Evolutionary conservation across 768 basidiomycete genomes (phyloP).

Genomic region (Albatrellus ellisii): DNA sequence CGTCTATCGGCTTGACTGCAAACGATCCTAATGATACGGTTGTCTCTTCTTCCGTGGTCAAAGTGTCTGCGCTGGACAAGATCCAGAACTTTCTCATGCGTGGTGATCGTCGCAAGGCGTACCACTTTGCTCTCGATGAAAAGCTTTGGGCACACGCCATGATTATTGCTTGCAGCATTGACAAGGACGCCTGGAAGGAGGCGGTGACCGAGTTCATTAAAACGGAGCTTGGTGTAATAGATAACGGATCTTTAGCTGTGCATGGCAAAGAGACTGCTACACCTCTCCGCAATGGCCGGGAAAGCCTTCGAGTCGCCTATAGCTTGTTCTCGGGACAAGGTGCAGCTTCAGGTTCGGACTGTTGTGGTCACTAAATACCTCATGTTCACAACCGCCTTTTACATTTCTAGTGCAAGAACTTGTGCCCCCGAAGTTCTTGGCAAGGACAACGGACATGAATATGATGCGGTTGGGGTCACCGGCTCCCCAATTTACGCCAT

Average conservation of each 20-base stretch:
- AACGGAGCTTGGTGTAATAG: conserved; percentile 48
- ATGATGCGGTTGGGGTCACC: not conserved
- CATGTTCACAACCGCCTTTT: not conserved
- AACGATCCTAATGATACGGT: conserved; percentile 31
- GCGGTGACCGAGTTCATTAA: conserved; percentile 77
- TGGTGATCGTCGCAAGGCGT: conserved; percentile 80
- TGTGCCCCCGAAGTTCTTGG: conserved; percentile 6
- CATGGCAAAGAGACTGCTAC: conserved; percentile 14
- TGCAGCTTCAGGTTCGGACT: conserved; percentile 48
- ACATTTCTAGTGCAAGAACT: conserved; percentile 4
- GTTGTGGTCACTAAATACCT: not conserved
- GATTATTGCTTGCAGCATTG: conserved; percentile 85
- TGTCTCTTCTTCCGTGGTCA: conserved; percentile 45
- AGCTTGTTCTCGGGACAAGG: conserved; percentile 80
- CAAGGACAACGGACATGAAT: conserved; percentile 6
- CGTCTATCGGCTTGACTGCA: conserved; percentile 12
- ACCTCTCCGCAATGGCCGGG: conserved; percentile 35
- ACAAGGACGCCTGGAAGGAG: conserved; percentile 90
- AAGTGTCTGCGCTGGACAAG: conserved; percentile 53
- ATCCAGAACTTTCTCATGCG: conserved; percentile 70
- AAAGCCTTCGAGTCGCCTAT: conserved; percentile 70
- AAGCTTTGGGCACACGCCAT: conserved; percentile 94
- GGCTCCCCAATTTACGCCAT: conserved; percentile 29
- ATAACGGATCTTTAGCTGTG: conserved; percentile 11
- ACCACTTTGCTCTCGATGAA: conserved; percentile 78